A percentile compares a stretch with the other conserved stretches of the same genome.
Evolutionary conservation across 2,329 filamentous ascomycete genomes (phyloP).

Genomic region (Talaromyces sp.): DNA sequence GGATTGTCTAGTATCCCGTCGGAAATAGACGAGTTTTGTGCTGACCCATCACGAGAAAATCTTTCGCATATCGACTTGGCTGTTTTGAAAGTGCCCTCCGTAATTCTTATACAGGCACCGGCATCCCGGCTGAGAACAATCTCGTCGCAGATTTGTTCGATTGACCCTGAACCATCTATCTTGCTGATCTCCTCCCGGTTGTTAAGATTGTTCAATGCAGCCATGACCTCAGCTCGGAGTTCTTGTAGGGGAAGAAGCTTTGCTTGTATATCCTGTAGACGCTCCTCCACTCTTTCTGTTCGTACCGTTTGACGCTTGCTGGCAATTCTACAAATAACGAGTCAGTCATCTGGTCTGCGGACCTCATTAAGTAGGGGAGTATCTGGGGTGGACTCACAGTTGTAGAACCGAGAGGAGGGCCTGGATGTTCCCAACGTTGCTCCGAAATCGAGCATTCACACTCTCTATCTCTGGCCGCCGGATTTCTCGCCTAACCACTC

Average conservation of each 20-base stretch:
- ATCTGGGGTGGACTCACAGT: not conserved
- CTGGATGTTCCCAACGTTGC: slow-evolving; percentile 9
- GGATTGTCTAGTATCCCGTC: not conserved
- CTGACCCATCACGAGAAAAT: not conserved
- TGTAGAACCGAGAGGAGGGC: not conserved
- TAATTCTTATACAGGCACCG: not conserved
- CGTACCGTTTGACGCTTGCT: not conserved
- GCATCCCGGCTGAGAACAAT: not conserved
- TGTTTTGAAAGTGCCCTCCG: not conserved
- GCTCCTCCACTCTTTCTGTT: not conserved
- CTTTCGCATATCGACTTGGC: not conserved
- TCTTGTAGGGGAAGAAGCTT: not conserved
- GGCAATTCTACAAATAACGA: not conserved
- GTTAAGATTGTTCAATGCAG: not conserved
- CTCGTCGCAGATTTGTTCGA: not conserved
- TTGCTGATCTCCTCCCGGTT: not conserved
- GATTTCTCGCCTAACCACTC: not conserved
- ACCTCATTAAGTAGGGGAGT: not conserved
- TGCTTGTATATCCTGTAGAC: not conserved
- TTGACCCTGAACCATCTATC: not conserved
- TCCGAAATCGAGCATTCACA: not conserved
- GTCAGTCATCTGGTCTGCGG: not conserved
- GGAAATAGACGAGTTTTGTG: not conserved
- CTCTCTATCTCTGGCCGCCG: slow-evolving; percentile 4
- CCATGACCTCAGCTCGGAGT: not conserved